Evolutionary conservation across 208 protist genomes (phyloP), one percentile per base, ranked within the genome.

Genomic region (Trypanosoma caninum): DNA sequence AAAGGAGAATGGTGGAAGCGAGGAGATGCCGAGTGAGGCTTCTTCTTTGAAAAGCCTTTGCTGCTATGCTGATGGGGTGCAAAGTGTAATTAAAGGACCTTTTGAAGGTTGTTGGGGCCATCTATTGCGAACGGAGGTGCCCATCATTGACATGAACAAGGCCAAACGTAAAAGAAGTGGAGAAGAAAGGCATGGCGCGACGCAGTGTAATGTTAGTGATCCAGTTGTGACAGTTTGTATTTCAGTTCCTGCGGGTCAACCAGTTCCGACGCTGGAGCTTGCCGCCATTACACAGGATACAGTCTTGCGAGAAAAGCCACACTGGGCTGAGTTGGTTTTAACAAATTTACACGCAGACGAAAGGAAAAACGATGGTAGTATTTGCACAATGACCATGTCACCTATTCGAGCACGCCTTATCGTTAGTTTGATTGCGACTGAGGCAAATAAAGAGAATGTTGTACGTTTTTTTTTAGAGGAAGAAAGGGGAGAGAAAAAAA

Each of bases 81-180:
- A 53, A 8, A n/a, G 42, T 31, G 30, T 33, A 14, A 56, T 59
- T 31, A 9, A 30, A 14, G 76, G 66, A 18, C 69, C 70, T 46
- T 77, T 65, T 58, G 40, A 41, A 20, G 65, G 62, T 44, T 74
- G 65, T 59, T 74, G 65, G 66, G 70, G 65, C 1, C 76, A 76
- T 42, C 35, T 77, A 10, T 59, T 77, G 18, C 46, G 35, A 41
- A 53, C 48, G 23, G 40, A 31, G 46, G 16, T 56, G 42, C 16
- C 35, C 38, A 2, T 27, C 20, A 30, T 37, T 45, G 22, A 6
- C 10, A n/a, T 10, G 2, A 52, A 4, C 5, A 37, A 31, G 3
- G 35, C 22, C 1, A 14, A 44, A 48, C 5, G 23, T 10, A 45
- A 45, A 3, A 18, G 35, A 45, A 35, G 3, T 42, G 13, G 2